Base-by-base conservation (phyloP, 1,284 basidiomycete species). In the Ustilago trichophora region DNA sequence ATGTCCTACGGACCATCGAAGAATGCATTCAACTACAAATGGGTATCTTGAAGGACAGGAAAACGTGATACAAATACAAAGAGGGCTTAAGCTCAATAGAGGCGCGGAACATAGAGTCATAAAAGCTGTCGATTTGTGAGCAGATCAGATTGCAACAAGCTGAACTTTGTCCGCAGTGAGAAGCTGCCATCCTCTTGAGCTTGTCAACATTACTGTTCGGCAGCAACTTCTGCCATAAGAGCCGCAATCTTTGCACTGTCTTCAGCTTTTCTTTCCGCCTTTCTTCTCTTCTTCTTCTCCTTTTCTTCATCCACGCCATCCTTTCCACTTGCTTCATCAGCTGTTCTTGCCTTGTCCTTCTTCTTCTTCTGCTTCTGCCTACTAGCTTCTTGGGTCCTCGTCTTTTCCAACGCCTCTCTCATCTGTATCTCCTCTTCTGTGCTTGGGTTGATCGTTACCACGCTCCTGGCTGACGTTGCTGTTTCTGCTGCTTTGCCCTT, bases 391-490 rank as follows among this genome's bases (percentile, higher is more conserved):
- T 60, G 22, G 4, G 51, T 38, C 2, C 54, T 40, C n/a, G n/a
- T 22, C 11, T 21, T 37, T 19, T 66, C 69, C 52, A 78, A 64
- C n/a, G 51, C 62, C 3, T 48, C 45, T 21, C 72, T 60, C 63
- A 75, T 58, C 35, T 50, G 56, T 2, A 26, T 35, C 37, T 75
- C 55, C 35, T 73, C 67, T 4, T 36, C 42, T 4, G 34, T 27
- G 0, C 46, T 16, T 3, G 75, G 75, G 29, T 79, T 76, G 40
- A 79, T 57, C 6, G 60, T 57, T 4, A 77, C 67, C 7, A 79
- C 51, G 16, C 71, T 55, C 3, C 34, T 52, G 0, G 52, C 65
- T n/a, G 27, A 7, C 13, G 27, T 13, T 29, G 13, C 27, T 8
- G 13, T 29, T 8, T 51, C 42, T 0, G 44, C 31, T 33, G 56